Evolutionary conservation across 495 filamentous ascomycete species (phyloP).

Genomic region (Podospora bellae-mahoneyi): DNA sequence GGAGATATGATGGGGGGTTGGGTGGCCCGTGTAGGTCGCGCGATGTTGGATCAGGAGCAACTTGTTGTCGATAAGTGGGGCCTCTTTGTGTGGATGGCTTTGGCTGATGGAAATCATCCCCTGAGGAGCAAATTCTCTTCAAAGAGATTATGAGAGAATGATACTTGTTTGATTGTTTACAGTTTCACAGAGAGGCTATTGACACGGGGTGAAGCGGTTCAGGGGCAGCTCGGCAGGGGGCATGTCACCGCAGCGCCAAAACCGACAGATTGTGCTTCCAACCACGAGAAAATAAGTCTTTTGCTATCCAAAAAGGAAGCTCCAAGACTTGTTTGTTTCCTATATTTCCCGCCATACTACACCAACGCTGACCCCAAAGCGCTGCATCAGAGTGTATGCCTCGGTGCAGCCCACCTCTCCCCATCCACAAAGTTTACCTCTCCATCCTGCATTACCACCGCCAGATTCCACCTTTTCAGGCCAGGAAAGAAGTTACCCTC

Average conservation of each 20-base stretch:
- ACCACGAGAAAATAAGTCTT: not conserved
- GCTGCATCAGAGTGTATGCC: not conserved
- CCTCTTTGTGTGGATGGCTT: not conserved
- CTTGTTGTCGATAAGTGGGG: not conserved
- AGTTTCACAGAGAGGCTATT: not conserved
- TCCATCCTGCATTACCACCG: constrained; percentile 42
- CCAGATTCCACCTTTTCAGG: constrained; percentile 43
- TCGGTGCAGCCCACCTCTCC: constrained; percentile 28
- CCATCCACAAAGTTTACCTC: constrained; percentile 36
- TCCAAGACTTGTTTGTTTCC: not conserved
- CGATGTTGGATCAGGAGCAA: not conserved
- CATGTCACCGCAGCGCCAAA: not conserved
- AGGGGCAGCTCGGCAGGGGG: not conserved
- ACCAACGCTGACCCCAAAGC: not conserved
- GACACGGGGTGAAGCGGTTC: not conserved
- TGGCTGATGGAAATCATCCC: not conserved
- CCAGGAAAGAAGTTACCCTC: constrained; percentile 46
- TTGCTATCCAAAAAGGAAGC: not conserved
- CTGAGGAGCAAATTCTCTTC: not conserved
- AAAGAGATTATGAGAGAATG: not conserved
- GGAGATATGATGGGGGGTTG: constrained; percentile 44
- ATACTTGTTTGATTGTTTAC: not conserved
- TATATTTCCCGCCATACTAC: not conserved
- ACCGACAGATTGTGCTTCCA: not conserved
- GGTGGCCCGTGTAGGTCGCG: not conserved